Evolutionary conservation across 441 rosid genomes (phyloP).

Genomic region (Oxalis stricta): DNA sequence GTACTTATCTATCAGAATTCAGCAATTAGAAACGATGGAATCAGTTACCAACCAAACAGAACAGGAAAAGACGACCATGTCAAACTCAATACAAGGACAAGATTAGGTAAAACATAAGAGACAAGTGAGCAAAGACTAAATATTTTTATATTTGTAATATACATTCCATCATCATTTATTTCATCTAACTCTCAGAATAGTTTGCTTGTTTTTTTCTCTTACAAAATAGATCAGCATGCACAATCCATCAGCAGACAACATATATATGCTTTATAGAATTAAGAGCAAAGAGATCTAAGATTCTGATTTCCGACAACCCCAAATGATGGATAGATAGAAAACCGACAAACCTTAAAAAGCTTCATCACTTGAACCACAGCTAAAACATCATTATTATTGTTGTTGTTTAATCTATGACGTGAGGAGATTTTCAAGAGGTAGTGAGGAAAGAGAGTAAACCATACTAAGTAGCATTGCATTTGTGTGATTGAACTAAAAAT

Average conservation of each 20-base stretch:
- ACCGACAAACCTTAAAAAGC: constrained; percentile 13
- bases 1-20: too few species aligned
- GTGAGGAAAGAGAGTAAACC: constrained; percentile 3
- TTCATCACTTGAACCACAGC: constrained; percentile 14
- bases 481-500: constrained; percentile 35
- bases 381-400: constrained; percentile 16
- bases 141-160: too few species aligned
- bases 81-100: too few species aligned
- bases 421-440: constrained; percentile 1
- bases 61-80: too few species aligned
- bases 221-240: constrained; percentile 14
- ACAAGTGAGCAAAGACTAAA: background rate
- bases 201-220: constrained; percentile 21
- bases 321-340: constrained; percentile 14
- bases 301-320: constrained; percentile 18
- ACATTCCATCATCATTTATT: constrained; percentile 24
- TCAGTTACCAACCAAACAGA: too few species aligned
- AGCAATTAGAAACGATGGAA: too few species aligned
- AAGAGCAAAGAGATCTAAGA: background rate
- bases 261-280: constrained; percentile 10
- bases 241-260: constrained; percentile 10
- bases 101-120: background rate
- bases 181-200: constrained; percentile 13
- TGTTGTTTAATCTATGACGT: constrained; percentile 21
- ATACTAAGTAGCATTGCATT: constrained; percentile 16